Evolutionary conservation across 1,284 basidiomycete species (phyloP).

Genomic region (Ustilago hordei): DNA sequence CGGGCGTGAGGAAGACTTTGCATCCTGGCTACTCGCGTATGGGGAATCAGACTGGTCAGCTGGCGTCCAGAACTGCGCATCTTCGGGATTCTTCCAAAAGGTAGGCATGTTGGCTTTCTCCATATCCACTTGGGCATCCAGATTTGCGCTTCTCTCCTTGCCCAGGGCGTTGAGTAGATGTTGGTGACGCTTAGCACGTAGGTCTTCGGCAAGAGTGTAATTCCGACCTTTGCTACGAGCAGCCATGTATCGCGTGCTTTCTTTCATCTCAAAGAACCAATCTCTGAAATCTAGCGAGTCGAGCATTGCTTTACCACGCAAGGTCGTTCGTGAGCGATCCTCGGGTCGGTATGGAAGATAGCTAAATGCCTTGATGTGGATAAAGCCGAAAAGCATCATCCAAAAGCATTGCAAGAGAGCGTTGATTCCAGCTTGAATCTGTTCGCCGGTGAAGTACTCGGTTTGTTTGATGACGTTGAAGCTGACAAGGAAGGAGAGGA

Average conservation of each 20-base stretch:
- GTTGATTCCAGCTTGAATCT: conserved; percentile 80
- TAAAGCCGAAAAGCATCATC: conserved; percentile 76
- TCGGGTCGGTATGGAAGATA: conserved; percentile 76
- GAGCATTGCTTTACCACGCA: conserved; percentile 36
- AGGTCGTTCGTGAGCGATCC: conserved; percentile 45
- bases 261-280: conserved; percentile 61
- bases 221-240: conserved; percentile 48
- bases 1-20: background rate
- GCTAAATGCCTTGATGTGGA: conserved; percentile 81
- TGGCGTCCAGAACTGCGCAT: conserved; percentile 18
- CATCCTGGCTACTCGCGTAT: background rate
- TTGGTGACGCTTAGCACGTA: conserved; percentile 51
- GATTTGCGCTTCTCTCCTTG: conserved; percentile 29
- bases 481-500: conserved; percentile 76
- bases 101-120: conserved; percentile 44
- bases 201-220: conserved; percentile 54
- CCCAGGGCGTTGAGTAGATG: conserved; percentile 57
- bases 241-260: conserved; percentile 47
- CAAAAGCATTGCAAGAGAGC: conserved; percentile 80
- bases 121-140: conserved; percentile 46
- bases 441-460: conserved; percentile 76
- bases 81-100: conserved; percentile 48
- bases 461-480: conserved; percentile 77
- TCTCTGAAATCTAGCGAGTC: conserved; percentile 61
- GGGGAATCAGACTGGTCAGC: conserved; percentile 4